Base-by-base conservation (phyloP, 2,329 filamentous ascomycete genomes). In the Arthrobotrys iridis region DNA sequence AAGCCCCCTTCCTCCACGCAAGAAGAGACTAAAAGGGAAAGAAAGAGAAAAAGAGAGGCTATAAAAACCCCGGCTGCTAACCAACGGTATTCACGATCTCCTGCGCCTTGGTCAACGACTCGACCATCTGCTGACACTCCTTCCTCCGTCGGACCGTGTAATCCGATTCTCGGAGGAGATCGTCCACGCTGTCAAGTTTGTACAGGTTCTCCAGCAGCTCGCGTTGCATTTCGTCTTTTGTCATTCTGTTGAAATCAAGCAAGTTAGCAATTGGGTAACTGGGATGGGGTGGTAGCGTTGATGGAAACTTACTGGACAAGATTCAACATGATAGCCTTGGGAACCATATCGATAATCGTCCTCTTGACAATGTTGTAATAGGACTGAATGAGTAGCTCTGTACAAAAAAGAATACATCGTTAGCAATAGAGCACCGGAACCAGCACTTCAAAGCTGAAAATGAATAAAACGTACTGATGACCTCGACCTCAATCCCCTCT, bases 321-420 rank as follows among this genome's bases (percentile, higher is more conserved):
- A 79, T 88, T 97, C 79, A 98, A 87, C 95, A 99, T 99, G 82
- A 99, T 96, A 41, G 95, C 95, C 85, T 99, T 99, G 79, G 95
- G 95, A 4, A 99, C 95, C 95, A 99, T 99, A 81, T 99, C 95
- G 78, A 98, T 97, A 93, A 99, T 96, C 76, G 96, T 99, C 79
- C 95, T 88, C 85, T 93, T 93, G 78, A 97, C 93, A 81, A 99
- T 99, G 84, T 97, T 97, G 85, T 92, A 99, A 86, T 99, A 99
- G 0, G 93, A 97, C 67, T 89, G 91, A 81, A 99, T 99, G 71
- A 99, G 87, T 77, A 99, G 89, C 85, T 99, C 92, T 95, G 81
- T 33, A 22, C 58, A 40, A 33, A 52, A 81, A 72, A 79, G 43
- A 52, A 58, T 55, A n/a, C n/a, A n/a, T 13, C 45, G 55, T 74